Conservation (phyloP, 768 basidiomycete genomes). For the Hortiboletus flavorubellus region DNA sequence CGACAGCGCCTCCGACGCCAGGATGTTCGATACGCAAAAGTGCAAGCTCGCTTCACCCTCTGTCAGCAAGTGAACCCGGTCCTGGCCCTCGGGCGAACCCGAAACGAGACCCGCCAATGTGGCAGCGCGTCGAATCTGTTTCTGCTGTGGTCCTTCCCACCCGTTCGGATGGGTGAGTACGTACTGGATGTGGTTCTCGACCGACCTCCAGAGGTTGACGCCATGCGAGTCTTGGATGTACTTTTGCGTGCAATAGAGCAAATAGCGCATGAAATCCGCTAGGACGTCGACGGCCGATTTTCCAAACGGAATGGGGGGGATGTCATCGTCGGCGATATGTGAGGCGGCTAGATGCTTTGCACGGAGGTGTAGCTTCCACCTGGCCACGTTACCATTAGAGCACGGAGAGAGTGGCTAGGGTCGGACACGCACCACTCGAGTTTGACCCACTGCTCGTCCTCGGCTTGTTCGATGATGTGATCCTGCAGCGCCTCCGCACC, state of each 20-base stretch:
- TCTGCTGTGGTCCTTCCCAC: slow-evolving; percentile 61
- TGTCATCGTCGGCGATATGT: slow-evolving; percentile 31
- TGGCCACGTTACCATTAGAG: slow-evolving; percentile 8
- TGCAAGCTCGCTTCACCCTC: slow-evolving; percentile 64
- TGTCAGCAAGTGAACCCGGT: slow-evolving; percentile 53
- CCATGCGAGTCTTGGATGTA: slow-evolving; percentile 53
- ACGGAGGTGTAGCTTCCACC: slow-evolving; percentile 39
- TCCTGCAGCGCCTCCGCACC: slow-evolving; percentile 46
- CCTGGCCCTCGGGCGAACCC: slow-evolving; percentile 35
- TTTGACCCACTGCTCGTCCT: slow-evolving; percentile 45
- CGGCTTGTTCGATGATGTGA: slow-evolving; percentile 37
- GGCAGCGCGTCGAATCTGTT: slow-evolving; percentile 52
- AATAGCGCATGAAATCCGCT: slow-evolving; percentile 45
- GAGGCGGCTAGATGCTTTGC: slow-evolving; percentile 32
- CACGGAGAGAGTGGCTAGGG: background rate
- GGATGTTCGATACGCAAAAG: slow-evolving; percentile 48
- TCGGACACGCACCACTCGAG: slow-evolving; percentile 39
- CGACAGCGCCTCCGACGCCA: slow-evolving; percentile 34
- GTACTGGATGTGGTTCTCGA: slow-evolving; percentile 44
- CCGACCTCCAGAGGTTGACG: slow-evolving; percentile 40
- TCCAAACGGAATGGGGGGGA: slow-evolving; percentile 41
- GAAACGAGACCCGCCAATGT: slow-evolving; percentile 49
- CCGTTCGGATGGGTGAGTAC: slow-evolving; percentile 63
- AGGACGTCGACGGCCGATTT: slow-evolving; percentile 43
- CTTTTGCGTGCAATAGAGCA: slow-evolving; percentile 40